A percentile compares a stretch with the other conserved stretches of the same genome.
These are phyloP conservation scores for Aschersonia sp. DNA, from an alignment of 2,329 filamentous ascomycete species.

Conservation along the genomic window DNA sequence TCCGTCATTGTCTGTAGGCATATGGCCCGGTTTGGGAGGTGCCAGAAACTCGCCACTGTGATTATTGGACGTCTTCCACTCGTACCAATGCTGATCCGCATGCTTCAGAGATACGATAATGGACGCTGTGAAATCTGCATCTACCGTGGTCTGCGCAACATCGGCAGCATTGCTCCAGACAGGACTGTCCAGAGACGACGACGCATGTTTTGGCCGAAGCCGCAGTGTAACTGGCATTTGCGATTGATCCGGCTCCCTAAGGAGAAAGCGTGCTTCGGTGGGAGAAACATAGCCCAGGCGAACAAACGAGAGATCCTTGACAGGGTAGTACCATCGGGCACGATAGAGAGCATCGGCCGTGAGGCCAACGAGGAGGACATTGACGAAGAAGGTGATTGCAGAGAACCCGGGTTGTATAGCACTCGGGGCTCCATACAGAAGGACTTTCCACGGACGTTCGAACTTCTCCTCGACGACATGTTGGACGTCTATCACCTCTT, in stretches of 20 bases:
- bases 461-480: constrained; percentile 44
- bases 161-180: constrained; percentile 54
- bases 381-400: constrained; percentile 55
- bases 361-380: constrained; percentile 53
- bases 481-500: constrained; percentile 48
- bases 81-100: constrained; percentile 59
- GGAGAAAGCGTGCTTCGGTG: constrained; percentile 61
- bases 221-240: constrained; percentile 66
- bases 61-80: constrained; percentile 78
- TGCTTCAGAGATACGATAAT: constrained; percentile 51
- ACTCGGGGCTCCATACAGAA: constrained; percentile 66
- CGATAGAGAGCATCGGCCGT: constrained; percentile 67
- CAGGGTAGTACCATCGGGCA: constrained; percentile 54
- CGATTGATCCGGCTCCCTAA: constrained; percentile 67
- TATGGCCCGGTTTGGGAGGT: constrained; percentile 54
- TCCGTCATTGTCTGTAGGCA: constrained; percentile 44
- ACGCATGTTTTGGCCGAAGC: constrained; percentile 39
- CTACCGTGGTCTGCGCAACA: constrained; percentile 51
- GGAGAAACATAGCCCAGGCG: constrained; percentile 79
- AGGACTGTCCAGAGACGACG: constrained; percentile 37
- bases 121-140: constrained; percentile 69
- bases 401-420: constrained; percentile 54
- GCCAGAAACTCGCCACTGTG: constrained; percentile 71
- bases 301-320: constrained; percentile 68
- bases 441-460: constrained; percentile 42